phyloP scores from a whole-genome alignment of 345 rosid genomes.

The Cardamine occulta region DNA sequence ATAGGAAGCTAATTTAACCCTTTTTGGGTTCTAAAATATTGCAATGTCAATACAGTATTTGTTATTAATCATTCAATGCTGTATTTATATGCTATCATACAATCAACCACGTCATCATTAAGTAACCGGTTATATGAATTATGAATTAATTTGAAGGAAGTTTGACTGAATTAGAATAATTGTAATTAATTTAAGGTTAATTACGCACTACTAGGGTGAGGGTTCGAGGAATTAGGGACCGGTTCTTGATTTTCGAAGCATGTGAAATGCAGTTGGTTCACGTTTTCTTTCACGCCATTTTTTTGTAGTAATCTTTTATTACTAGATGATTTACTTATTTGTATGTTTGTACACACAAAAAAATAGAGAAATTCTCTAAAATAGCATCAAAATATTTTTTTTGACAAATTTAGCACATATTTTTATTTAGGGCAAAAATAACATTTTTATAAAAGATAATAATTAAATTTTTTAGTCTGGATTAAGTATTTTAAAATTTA shows the following conservation, averaged over 20 bases:
- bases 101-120: constrained; percentile 30
- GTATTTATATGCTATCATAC: constrained; percentile 24
- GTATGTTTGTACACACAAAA: too few species aligned
- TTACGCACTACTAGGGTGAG: constrained; percentile 2
- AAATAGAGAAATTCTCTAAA: too few species aligned
- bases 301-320: neutral
- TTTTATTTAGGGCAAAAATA: too few species aligned
- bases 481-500: too few species aligned
- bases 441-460: too few species aligned
- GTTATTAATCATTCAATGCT: constrained; percentile 18
- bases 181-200: neutral
- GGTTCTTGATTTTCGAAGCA: constrained; percentile 17
- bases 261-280: constrained; percentile 44
- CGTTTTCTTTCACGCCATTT: constrained; percentile 29
- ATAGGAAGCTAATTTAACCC: neutral
- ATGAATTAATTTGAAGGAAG: constrained; percentile 9
- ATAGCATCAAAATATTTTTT: too few species aligned
- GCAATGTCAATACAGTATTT: constrained; percentile 12
- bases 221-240: constrained; percentile 26
- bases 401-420: too few species aligned
- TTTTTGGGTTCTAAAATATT: constrained; percentile 11
- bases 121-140: neutral
- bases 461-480: too few species aligned
- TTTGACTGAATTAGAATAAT: constrained; percentile 19
- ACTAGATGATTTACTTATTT: too few species aligned